Base-by-base conservation (phyloP, 78 protist genomes). In the Acrasis kona region DNA sequence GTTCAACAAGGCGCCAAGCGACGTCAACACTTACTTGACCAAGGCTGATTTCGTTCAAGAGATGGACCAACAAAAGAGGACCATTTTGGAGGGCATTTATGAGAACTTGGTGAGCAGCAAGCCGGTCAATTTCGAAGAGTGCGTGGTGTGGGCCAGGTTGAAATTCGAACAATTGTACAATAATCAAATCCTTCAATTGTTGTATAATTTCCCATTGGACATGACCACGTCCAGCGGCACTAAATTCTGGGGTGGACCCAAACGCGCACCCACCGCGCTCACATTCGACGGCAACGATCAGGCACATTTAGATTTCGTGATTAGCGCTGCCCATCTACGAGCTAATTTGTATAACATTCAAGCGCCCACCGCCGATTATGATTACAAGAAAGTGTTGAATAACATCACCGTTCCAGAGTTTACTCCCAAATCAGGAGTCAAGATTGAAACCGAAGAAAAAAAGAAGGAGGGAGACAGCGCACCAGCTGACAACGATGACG, bases 191-290 rank as follows among this genome's bases (percentile, higher is more conserved):
- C 35, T 32, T 40, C 96, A 93, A 79, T 90, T 97, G 71, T 86
- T 96, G 68, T 81, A 28, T 89, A 90, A 88, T 80, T 93, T 95
- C 94, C 99, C 99, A 29, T 77, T 81, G 30, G 99, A 97, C 84
- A 78, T 78, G 90, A n/a, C 73, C 3, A 90, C 91, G 29, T 7
- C 84, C 0, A 64, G 57, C 10, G 93, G 93, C 0, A 58, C 2
- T 5, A 77, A 77, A 30, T 77, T 80, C 69, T 70, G 86, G 87
- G 30, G 73, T 1, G 87, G 85, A 35, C 72, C 84, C 8, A 82
- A 86, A 80, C 82, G 83, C 19, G 77, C 90, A 37, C 90, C 90
- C 4, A n/a, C 74, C n/a, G 82, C 84, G n/a, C n/a, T 83, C 42
- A 71, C 19, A 10, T 84, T 81, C 50, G 80, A 50, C 5, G 30